These are phyloP conservation scores for Poronia punctata DNA, from an alignment of 495 filamentous ascomycete genomes.

Conservation along the genomic window DNA sequence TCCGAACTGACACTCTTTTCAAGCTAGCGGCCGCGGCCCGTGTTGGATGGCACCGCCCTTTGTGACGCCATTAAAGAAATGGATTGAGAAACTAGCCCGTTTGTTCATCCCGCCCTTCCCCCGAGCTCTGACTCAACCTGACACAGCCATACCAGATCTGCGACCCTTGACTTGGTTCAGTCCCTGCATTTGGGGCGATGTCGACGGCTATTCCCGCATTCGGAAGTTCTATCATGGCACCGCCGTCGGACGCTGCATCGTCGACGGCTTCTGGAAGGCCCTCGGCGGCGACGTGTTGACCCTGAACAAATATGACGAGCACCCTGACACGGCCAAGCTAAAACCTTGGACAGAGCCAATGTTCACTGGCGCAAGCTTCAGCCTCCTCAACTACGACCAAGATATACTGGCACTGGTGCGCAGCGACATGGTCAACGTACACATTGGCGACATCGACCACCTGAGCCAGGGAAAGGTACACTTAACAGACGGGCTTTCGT, in stretches of 20 bases:
- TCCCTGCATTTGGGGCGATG: slow-evolving; percentile 31
- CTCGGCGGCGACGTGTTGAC: slow-evolving; percentile 49
- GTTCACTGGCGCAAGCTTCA: slow-evolving; percentile 51
- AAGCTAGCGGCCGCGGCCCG: slow-evolving; percentile 60
- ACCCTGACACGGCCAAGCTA: slow-evolving; percentile 53
- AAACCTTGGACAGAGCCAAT: slow-evolving; percentile 54
- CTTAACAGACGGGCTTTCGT: slow-evolving; percentile 46
- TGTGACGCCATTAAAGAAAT: slow-evolving; percentile 30
- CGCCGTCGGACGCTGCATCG: slow-evolving; percentile 54
- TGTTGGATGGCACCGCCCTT: slow-evolving; percentile 56
- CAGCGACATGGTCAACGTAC: slow-evolving; percentile 50
- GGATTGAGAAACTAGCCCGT: slow-evolving; percentile 55
- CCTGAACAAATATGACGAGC: slow-evolving; percentile 46
- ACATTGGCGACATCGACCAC: slow-evolving; percentile 54
- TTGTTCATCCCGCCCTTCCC: slow-evolving; percentile 13
- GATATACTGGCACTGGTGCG: slow-evolving; percentile 55
- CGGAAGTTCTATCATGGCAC: slow-evolving; percentile 55
- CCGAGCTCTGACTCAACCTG: not conserved
- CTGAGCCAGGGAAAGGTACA: slow-evolving; percentile 47
- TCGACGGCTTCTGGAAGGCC: slow-evolving; percentile 58
- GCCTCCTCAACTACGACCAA: slow-evolving; percentile 61
- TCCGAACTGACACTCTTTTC: too few relatives aligned
- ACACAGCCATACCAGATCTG: slow-evolving; percentile 14
- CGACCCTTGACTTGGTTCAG: slow-evolving; percentile 28
- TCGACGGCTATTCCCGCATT: slow-evolving; percentile 28